Base-by-base conservation (phyloP, 2,329 filamentous ascomycete genomes). In the Aureobasidium pullulans region DNA sequence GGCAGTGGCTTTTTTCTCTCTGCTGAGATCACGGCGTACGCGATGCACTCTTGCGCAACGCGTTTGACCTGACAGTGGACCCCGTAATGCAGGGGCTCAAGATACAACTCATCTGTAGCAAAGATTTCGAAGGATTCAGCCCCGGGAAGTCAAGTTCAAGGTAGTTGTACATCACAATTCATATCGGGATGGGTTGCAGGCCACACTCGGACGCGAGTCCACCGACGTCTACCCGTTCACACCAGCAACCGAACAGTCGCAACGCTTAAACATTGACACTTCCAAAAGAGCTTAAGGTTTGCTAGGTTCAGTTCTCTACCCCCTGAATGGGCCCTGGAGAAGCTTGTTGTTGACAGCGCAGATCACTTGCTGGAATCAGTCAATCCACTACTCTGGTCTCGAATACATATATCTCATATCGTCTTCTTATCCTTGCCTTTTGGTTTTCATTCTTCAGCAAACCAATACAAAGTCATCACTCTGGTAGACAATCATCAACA, bases 211-310 rank as follows among this genome's bases (percentile, higher is more conserved):
- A 56, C 40, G 1, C 52, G 34, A 48, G 16, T 37, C 32, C 23
- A 48, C 32, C 54, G 54, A 57, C 54, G 43, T 47, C 31, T 31
- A 32, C 9, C 54, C 54, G 54, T 57, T 57, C 4, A 19, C 32
- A 48, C 11, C 54, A 57, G 43, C 28, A 19, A 31, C 54, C 29
- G 39, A 40, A 34, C 54, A 48, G 54, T 57, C 34, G 11, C 43
- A 57, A 57, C 32, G 39, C 13, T 23, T 54, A 42, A 54, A 54
- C 37, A 54, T 54, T 54, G 50, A 43, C 37, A 34, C 10, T 34
- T 54, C 50, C 50, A 34, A 54, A 54, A 54, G 36, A 15, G 50
- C 29, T 54, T 43, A 57, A 19, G 48, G 43, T 57, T 57, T 47
- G 13, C 50, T 57, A 46, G 42, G 28, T 39, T 11, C 42, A 10